Evolutionary conservation across 2,329 filamentous ascomycete genomes (phyloP), one percentile per base, ranked within the genome.

Genomic region (Calonectria pseudoreteaudii): DNA sequence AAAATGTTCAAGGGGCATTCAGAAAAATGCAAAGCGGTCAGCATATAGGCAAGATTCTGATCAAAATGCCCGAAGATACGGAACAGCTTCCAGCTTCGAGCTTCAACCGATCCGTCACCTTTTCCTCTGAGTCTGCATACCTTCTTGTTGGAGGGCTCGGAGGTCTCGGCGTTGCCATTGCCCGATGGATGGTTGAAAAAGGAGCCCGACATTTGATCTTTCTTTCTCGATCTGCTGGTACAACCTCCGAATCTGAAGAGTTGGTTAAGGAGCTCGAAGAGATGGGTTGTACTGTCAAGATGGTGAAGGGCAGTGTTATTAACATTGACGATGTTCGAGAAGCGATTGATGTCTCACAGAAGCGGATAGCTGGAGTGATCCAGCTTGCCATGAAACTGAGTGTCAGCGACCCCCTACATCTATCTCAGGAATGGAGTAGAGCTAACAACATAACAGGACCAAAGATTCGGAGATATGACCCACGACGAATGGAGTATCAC

Each of bases 181-280:
- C 81, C 0, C 47, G 47, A 0, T 78, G 77, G 76, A 47, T 79
- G 52, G 69, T 53, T 7, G 68, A 71, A 4, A 58, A 56, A 0
- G 77, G 76, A 0, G 83, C 83, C 0, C 80, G 74, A 20, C 70
- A 80, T 31, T 76, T 86, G 8, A 73, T 84, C 0, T 76, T 84
- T 10, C 72, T 84, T 0, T 82, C 82, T 0, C 75, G 84, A 13
- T 81, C 80, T 0, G 83, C 81, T 1, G 26, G 73, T 0, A 31
- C 44, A n/a, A 47, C 20, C 13, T 18, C 44, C n/a, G 8, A 75
- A 0, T 80, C 75, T 5, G 58, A 78, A 2, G 41, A 62, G 1
- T n/a, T 77, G 2, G 47, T 52, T 0, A 4, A 2, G 5, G 76
- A 78, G 4, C 66, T 78, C 2, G 30, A 52, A 4, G 28, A 60